These are phyloP conservation scores for Leptographium galeiforme DNA, from an alignment of 2,329 filamentous ascomycete genomes.

Conservation along the genomic window DNA sequence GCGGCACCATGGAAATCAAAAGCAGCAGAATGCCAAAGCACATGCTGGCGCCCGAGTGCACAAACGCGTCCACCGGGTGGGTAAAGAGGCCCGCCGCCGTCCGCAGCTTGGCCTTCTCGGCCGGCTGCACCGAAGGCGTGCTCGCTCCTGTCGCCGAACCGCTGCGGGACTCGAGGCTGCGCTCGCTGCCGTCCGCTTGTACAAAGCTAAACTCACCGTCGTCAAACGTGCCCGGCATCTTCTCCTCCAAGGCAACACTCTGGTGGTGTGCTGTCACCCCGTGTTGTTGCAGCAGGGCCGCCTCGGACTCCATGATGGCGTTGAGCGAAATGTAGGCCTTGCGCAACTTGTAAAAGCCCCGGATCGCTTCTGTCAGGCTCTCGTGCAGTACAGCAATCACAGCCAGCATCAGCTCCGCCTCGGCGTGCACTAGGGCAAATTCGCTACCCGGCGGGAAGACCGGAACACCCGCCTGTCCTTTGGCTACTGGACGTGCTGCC, in stretches of 20 bases:
- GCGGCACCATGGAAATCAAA: conserved; percentile 84
- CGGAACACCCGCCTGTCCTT: conserved; percentile 19
- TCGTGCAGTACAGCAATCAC: conserved; percentile 85
- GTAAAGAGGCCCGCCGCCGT: conserved; percentile 47
- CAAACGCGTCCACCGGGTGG: conserved; percentile 71
- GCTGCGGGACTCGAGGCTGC: conserved; percentile 17
- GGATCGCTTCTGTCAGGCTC: conserved; percentile 79
- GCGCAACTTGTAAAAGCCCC: conserved; percentile 82
- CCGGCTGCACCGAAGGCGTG: not conserved
- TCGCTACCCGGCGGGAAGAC: conserved; percentile 77
- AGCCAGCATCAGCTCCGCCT: conserved; percentile 79
- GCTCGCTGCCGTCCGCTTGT: conserved; percentile 10
- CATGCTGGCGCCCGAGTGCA: conserved; percentile 78
- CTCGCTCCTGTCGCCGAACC: not conserved
- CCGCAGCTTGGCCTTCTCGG: conserved; percentile 18
- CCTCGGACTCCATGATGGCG: conserved; percentile 62
- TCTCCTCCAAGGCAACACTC: conserved; percentile 14
- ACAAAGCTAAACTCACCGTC: conserved; percentile 20
- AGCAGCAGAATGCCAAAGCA: conserved; percentile 80
- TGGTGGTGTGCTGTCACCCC: not conserved
- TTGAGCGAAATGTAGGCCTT: conserved; percentile 80
- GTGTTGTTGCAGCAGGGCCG: conserved; percentile 15
- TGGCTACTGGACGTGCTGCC: not conserved
- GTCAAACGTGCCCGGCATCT: conserved; percentile 25
- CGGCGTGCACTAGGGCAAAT: conserved; percentile 69